These are phyloP conservation scores for Cyberlindnera sargentensis DNA, from an alignment of 805 yeast species.

Conservation along the genomic window DNA sequence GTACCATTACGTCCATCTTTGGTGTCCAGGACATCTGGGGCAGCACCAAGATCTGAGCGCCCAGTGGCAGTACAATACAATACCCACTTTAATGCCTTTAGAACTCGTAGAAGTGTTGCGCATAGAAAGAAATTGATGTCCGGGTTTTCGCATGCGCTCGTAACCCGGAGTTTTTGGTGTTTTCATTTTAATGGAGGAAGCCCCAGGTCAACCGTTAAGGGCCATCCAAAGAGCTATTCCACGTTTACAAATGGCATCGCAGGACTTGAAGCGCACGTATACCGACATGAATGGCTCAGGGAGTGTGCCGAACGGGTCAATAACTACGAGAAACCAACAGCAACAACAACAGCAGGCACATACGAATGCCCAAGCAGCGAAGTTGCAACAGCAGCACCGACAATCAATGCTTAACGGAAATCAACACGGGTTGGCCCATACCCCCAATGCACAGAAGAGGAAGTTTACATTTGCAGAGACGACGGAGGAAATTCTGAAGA, in stretches of 20 bases:
- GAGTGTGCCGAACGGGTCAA: constrained; percentile 6
- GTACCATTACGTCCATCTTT: constrained; percentile 70
- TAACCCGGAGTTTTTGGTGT: too few relatives aligned
- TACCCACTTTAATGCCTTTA: too few relatives aligned
- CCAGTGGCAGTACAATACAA: too few relatives aligned
- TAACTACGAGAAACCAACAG: constrained; percentile 15
- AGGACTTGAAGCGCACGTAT: background rate
- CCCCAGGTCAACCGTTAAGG: too few relatives aligned
- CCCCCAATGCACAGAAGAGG: constrained; percentile 27
- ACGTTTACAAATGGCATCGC: background rate
- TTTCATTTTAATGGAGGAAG: too few relatives aligned
- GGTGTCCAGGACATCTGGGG: constrained; percentile 73
- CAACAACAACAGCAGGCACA: constrained; percentile 21
- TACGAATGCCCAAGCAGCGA: constrained; percentile 15
- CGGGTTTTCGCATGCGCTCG: too few relatives aligned
- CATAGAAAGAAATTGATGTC: too few relatives aligned
- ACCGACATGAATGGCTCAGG: constrained; percentile 4
- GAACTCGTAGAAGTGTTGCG: too few relatives aligned
- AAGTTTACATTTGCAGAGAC: constrained; percentile 61
- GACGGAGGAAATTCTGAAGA: constrained; percentile 63
- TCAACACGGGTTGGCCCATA: constrained; percentile 16
- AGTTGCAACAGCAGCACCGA: constrained; percentile 22
- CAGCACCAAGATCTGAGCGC: constrained; percentile 27
- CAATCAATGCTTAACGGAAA: constrained; percentile 27
- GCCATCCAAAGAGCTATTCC: too few relatives aligned